phyloP scores from a whole-genome alignment of 352 stramenopile species.

The Globisporangium splendens region DNA sequence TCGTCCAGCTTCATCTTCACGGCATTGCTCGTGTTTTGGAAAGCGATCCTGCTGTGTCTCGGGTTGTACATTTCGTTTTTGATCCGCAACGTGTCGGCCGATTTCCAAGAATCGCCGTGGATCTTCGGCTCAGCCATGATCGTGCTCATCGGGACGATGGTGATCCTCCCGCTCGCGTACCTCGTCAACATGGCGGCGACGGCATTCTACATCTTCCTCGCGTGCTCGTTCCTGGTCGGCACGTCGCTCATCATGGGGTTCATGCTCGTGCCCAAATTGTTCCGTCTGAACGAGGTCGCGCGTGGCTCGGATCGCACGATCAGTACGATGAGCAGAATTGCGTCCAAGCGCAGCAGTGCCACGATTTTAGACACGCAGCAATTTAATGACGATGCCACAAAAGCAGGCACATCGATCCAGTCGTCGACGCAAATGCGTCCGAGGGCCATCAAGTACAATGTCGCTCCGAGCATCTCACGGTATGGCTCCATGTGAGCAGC shows the following conservation, averaged over 20 bases:
- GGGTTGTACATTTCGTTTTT: slow-evolving; percentile 20
- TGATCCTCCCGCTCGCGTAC: slow-evolving; percentile 54
- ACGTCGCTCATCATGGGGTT: slow-evolving; percentile 35
- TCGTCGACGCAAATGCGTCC: neutral
- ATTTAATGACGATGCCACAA: neutral
- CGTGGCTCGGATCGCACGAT: neutral
- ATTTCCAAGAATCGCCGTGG: slow-evolving; percentile 71
- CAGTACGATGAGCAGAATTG: neutral
- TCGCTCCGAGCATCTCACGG: neutral
- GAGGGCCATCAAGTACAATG: neutral
- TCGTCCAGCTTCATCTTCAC: slow-evolving; percentile 29
- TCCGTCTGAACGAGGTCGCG: slow-evolving; percentile 24
- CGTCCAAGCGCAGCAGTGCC: neutral
- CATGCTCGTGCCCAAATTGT: slow-evolving; percentile 41
- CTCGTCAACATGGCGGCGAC: slow-evolving; percentile 33
- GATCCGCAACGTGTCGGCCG: slow-evolving; percentile 28
- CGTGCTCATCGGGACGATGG: slow-evolving; percentile 41
- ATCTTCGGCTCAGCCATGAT: slow-evolving; percentile 47
- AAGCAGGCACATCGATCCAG: neutral
- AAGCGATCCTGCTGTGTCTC: slow-evolving; percentile 21
- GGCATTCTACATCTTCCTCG: slow-evolving; percentile 35
- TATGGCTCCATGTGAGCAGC: neutral
- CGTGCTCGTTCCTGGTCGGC: slow-evolving; percentile 23
- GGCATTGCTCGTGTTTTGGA: slow-evolving; percentile 37
- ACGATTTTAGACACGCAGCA: neutral